Percentiles rank a stretch among this genome's conserved stretches.
phyloP scores from a whole-genome alignment of 176 grass and related monocot genomes.

The Lolium perenne region DNA sequence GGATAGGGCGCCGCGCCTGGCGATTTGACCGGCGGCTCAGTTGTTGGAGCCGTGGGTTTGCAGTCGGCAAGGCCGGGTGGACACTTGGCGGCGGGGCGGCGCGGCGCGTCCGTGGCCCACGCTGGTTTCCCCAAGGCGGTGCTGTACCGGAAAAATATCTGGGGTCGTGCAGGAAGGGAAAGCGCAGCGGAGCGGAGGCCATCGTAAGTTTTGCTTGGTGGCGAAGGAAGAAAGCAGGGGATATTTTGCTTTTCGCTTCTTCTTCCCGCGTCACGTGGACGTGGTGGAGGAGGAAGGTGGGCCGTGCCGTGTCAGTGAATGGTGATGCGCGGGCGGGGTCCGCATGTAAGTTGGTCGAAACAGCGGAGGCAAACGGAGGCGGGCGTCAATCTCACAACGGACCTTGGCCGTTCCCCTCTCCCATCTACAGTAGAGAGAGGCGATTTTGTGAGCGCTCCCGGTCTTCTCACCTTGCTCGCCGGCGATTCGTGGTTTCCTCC shows the following conservation, averaged over 20 bases:
- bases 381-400: no score
- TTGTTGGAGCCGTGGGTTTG: not conserved
- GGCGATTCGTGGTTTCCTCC: no score
- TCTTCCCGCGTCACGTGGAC: not conserved
- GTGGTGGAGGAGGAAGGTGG: not conserved
- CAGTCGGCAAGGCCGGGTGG: not conserved
- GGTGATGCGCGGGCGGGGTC: not conserved
- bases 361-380: no score
- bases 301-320: not conserved
- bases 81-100: constrained; percentile 33
- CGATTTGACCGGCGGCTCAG: not conserved
- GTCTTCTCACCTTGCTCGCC: no score
- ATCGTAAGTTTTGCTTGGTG: constrained; percentile 50
- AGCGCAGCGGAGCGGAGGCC: constrained; percentile 5
- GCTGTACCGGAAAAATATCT: constrained; percentile 42
- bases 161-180: not conserved
- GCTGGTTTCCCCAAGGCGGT: constrained; percentile 38
- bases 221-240: constrained; percentile 61
- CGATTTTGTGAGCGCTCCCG: no score
- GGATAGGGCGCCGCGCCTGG: not conserved
- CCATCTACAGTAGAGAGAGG: no score
- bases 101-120: constrained; percentile 9
- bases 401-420: no score
- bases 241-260: constrained; percentile 42
- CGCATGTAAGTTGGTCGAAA: no score